Evolutionary conservation across 139 green algal genomes (phyloP).

Genomic region (Chlorella sp.): DNA sequence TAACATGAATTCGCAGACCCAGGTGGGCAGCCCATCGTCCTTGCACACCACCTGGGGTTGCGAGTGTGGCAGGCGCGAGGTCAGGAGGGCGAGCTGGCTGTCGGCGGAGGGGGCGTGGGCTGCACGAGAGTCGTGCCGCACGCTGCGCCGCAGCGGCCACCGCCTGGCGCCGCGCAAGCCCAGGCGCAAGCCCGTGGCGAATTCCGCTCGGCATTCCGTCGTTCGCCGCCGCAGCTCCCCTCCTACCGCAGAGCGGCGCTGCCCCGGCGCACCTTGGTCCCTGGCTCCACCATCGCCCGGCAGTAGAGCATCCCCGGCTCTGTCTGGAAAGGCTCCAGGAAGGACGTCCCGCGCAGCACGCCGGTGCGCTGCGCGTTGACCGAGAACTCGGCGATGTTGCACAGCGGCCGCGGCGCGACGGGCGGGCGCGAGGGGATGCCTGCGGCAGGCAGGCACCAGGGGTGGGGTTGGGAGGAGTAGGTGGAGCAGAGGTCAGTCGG

Average conservation of each 20-base stretch:
- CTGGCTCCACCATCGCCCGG: constrained; percentile 62
- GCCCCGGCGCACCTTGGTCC: constrained; percentile 46
- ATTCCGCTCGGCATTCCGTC: no score
- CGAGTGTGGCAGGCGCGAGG: no score
- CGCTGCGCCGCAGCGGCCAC: not conserved
- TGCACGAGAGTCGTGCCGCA: not conserved
- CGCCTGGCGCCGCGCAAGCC: not conserved
- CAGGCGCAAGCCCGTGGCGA: not conserved
- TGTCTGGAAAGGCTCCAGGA: constrained; percentile 58
- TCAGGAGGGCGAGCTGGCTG: no score
- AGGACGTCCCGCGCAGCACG: constrained; percentile 48
- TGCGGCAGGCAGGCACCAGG: constrained; percentile 7
- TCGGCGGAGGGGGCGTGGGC: no score
- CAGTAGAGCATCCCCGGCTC: constrained; percentile 79
- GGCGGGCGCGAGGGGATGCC: constrained; percentile 83
- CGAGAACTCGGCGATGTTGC: constrained; percentile 79
- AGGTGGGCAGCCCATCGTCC: constrained; percentile 87
- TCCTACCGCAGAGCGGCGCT: no score
- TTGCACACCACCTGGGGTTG: constrained; percentile 65
- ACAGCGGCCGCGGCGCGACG: constrained; percentile 62
- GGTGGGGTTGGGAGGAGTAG: no score
- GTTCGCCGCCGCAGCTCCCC: no score
- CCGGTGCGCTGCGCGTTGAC: constrained; percentile 77
- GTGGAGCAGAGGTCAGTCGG: no score
- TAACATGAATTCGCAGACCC: constrained; percentile 80